A percentile compares a stretch with the other conserved stretches of the same genome.
These are phyloP conservation scores for Nadsonia starkeyi-henricii DNA, from an alignment of 1,139 yeast species.

Conservation along the genomic window DNA sequence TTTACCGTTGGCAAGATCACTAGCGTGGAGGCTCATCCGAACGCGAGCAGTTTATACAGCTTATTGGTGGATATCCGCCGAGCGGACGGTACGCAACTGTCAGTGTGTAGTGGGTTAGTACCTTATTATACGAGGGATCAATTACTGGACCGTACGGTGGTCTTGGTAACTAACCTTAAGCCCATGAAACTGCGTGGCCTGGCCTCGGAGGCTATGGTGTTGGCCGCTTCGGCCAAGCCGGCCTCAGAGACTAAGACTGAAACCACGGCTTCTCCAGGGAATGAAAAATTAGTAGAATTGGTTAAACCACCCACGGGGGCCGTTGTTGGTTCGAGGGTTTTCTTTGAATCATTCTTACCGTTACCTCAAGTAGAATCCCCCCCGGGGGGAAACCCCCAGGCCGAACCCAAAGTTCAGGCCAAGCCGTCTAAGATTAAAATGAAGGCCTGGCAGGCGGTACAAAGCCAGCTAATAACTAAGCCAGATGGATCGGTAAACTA, in stretches of 20 bases:
- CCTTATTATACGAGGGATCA: slow-evolving; percentile 1
- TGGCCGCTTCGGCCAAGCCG: neutral
- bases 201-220: slow-evolving; percentile 4
- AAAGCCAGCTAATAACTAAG: slow-evolving; percentile 8
- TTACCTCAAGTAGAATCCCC: neutral
- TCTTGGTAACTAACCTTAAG: slow-evolving; percentile 5
- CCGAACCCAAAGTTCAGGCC: no score
- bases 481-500: slow-evolving; percentile 8
- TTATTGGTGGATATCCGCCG: neutral
- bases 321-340: neutral
- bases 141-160: slow-evolving; percentile 1
- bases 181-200: slow-evolving; percentile 5
- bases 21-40: neutral
- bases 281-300: neutral
- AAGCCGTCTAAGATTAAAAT: slow-evolving; percentile 7
- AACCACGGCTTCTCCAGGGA: neutral
- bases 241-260: no score
- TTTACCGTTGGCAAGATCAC: neutral
- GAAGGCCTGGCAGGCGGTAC: slow-evolving; percentile 13
- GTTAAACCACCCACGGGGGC: neutral
- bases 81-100: neutral
- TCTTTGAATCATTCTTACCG: neutral
- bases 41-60: neutral
- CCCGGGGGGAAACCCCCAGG: no score
- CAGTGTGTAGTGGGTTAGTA: slow-evolving; percentile 3